Conservation (phyloP, 2,329 filamentous ascomycete genomes). For the Botryosphaeria dothidea region DNA sequence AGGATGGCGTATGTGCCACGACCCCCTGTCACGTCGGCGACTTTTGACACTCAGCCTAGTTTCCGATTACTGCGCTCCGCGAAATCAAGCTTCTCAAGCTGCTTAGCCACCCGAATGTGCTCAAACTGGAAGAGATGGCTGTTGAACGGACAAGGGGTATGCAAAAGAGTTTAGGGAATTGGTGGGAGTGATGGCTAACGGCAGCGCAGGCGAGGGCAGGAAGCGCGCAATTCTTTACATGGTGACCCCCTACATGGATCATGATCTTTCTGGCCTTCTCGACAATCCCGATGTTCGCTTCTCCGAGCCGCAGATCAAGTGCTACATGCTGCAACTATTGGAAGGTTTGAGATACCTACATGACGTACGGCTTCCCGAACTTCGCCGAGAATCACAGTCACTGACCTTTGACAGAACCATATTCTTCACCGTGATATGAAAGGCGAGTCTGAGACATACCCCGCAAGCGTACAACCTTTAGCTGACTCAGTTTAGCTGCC, state of each 20-base stretch:
- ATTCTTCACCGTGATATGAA: conserved; percentile 99
- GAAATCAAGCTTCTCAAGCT: conserved; percentile 98
- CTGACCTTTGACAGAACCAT: conserved; percentile 41
- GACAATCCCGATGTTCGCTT: conserved; percentile 92
- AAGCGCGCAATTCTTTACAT: conserved; percentile 88
- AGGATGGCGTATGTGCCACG: conserved; percentile 71
- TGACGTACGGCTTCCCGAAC: conserved; percentile 44
- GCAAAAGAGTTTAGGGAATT: conserved; percentile 49
- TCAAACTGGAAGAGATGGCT: conserved; percentile 92
- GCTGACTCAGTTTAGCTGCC: conserved; percentile 57
- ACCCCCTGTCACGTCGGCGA: conserved; percentile 17
- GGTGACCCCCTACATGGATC: conserved; percentile 98
- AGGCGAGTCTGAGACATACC: conserved; percentile 32
- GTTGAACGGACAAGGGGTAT: conserved; percentile 72
- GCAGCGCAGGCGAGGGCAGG: conserved; percentile 51
- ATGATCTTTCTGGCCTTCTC: conserved; percentile 94
- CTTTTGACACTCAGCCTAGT: conserved; percentile 48
- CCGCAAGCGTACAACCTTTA: conserved; percentile 10
- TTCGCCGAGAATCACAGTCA: conserved; percentile 33
- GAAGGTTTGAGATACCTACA: conserved; percentile 90
- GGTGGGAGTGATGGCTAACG: conserved; percentile 60
- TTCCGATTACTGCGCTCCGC: conserved; percentile 95
- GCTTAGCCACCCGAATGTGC: conserved; percentile 84
- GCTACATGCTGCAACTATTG: conserved; percentile 91
- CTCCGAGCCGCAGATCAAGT: conserved; percentile 90